Conservation (phyloP, 2,329 filamentous ascomycete species). For the Cladosporium sp. region DNA sequence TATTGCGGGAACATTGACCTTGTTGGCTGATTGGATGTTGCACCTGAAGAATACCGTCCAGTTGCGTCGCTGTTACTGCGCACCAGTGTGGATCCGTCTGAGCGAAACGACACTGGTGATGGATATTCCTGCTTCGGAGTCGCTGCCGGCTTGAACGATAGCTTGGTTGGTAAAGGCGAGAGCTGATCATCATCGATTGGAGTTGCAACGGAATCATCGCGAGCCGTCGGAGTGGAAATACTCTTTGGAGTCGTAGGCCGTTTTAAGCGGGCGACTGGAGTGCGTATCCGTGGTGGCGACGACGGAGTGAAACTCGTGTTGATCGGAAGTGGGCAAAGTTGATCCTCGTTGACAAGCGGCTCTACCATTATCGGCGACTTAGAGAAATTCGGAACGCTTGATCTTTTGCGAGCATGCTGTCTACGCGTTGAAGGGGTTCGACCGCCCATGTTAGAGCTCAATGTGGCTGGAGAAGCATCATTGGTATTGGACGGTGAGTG, state of each 20-base stretch:
- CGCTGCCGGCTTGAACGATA: slow-evolving; percentile 16
- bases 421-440: slow-evolving; percentile 3
- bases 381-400: slow-evolving; percentile 6
- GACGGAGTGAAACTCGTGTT: slow-evolving; percentile 19
- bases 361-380: not conserved
- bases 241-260: not conserved
- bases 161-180: slow-evolving; percentile 21
- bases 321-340: slow-evolving; percentile 22
- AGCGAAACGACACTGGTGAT: slow-evolving; percentile 9
- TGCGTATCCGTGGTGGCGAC: slow-evolving; percentile 5
- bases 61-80: slow-evolving; percentile 11
- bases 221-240: slow-evolving; percentile 13
- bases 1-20: slow-evolving; percentile 73
- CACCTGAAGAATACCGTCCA: not conserved
- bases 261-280: not conserved
- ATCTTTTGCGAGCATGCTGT: slow-evolving; percentile 15
- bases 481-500: not conserved
- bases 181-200: slow-evolving; percentile 20
- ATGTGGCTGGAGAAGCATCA: slow-evolving; percentile 20
- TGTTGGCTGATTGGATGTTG: slow-evolving; percentile 36
- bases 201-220: slow-evolving; percentile 8
- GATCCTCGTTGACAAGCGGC: slow-evolving; percentile 17
- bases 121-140: slow-evolving; percentile 15
- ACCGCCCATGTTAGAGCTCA: slow-evolving; percentile 16
- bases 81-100: slow-evolving; percentile 3